These are phyloP conservation scores for Cladobotryum mycophilum DNA, from an alignment of 2,329 filamentous ascomycete species.

Conservation along the genomic window DNA sequence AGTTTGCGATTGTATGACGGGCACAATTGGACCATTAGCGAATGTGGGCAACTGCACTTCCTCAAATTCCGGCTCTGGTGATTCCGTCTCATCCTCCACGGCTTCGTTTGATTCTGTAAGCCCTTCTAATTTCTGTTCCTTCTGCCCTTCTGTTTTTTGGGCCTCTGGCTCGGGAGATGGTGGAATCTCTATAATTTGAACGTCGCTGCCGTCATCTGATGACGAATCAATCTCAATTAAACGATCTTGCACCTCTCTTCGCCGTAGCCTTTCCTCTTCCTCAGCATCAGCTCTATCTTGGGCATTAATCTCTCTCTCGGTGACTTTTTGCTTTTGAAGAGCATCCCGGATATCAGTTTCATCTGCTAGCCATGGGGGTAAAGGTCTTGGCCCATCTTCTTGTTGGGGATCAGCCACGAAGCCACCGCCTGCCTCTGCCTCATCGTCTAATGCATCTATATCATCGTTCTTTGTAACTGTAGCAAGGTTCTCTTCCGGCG, in stretches of 20 bases:
- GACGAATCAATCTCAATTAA: conserved; percentile 59
- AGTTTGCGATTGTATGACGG: conserved; percentile 11
- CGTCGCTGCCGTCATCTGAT: conserved; percentile 49
- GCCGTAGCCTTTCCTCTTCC: conserved; percentile 47
- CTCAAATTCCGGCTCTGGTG: conserved; percentile 29
- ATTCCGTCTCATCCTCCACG: background rate
- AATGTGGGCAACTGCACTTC: conserved; percentile 24
- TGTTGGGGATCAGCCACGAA: conserved; percentile 50
- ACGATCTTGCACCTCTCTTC: conserved; percentile 37
- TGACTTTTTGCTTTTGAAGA: conserved; percentile 51
- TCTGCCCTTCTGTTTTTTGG: conserved; percentile 5
- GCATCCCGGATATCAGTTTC: conserved; percentile 60
- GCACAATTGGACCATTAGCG: conserved; percentile 1
- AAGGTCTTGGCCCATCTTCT: conserved; percentile 45
- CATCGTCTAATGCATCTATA: conserved; percentile 22
- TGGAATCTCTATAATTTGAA: conserved; percentile 50
- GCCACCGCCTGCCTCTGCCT: conserved; percentile 55
- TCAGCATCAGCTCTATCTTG: conserved; percentile 53
- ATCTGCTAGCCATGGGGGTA: conserved; percentile 71
- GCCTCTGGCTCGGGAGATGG: conserved; percentile 21
- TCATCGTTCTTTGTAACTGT: conserved; percentile 19
- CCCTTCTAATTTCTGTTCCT: background rate
- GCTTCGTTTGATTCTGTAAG: background rate
- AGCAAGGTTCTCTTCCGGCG: conserved; percentile 17
- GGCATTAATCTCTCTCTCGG: conserved; percentile 56